phyloP scores from a whole-genome alignment of 2,329 filamentous ascomycete species.

The Trichoderma harzianum region DNA sequence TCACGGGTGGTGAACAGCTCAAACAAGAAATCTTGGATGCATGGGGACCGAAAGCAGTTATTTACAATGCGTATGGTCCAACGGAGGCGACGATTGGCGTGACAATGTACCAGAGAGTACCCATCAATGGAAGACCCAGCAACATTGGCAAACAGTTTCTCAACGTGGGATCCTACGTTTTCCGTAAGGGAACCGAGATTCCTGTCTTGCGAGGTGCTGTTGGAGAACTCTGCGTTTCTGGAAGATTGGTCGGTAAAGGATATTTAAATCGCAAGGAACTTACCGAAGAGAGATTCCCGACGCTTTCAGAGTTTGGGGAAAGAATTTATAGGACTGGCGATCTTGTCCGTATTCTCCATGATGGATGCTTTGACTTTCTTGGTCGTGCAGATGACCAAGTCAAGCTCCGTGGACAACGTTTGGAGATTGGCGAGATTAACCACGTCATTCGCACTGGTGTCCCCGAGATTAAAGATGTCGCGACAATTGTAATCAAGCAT shows the following conservation, averaged over 20 bases:
- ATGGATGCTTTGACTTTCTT: conserved; percentile 82
- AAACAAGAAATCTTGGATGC: conserved; percentile 84
- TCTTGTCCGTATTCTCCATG: conserved; percentile 74
- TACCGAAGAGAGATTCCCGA: conserved; percentile 72
- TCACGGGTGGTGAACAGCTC: conserved; percentile 84
- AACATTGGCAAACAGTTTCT: conserved; percentile 86
- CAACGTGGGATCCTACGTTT: conserved; percentile 81
- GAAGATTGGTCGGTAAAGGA: conserved; percentile 81
- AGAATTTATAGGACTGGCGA: conserved; percentile 85
- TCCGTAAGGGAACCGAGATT: conserved; percentile 63
- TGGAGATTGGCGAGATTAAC: conserved; percentile 91
- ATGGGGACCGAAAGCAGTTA: conserved; percentile 76
- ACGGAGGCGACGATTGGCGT: conserved; percentile 92
- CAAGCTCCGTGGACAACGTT: conserved; percentile 81
- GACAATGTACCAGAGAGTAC: conserved; percentile 83
- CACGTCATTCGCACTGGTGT: conserved; percentile 67
- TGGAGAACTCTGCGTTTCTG: conserved; percentile 85
- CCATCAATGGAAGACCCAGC: conserved; percentile 71
- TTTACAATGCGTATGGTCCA: conserved; percentile 91
- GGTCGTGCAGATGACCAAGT: conserved; percentile 89
- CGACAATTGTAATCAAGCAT: conserved; percentile 71
- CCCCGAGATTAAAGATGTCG: conserved; percentile 60
- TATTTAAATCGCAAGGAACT: conserved; percentile 81
- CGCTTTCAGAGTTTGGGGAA: conserved; percentile 52
- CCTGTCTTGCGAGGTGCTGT: conserved; percentile 76